These are phyloP conservation scores for Spathaspora passalidarum DNA, from an alignment of 805 yeast species.

Conservation along the genomic window DNA sequence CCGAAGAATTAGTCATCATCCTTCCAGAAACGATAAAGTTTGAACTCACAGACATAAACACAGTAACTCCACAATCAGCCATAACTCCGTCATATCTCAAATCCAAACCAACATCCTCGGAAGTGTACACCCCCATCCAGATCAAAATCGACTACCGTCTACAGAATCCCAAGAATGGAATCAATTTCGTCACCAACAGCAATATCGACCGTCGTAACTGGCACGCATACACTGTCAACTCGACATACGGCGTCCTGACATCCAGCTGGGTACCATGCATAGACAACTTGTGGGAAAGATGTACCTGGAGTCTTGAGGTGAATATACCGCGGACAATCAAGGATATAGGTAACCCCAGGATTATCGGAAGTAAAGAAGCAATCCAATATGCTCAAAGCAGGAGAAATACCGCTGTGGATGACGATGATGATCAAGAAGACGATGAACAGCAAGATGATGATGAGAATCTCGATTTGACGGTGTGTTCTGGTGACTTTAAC, in stretches of 20 bases:
- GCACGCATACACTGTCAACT: constrained; percentile 85
- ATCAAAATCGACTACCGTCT: constrained; percentile 66
- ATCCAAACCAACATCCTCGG: constrained; percentile 31
- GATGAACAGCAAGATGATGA: constrained; percentile 45
- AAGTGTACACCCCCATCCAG: constrained; percentile 66
- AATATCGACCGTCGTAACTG: constrained; percentile 52
- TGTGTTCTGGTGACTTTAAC: constrained; percentile 68
- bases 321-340: constrained; percentile 76
- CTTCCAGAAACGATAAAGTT: constrained; percentile 68
- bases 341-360: constrained; percentile 55
- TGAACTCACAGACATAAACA: constrained; percentile 33
- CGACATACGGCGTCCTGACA: constrained; percentile 74
- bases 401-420: constrained; percentile 14
- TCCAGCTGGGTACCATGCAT: constrained; percentile 98
- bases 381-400: constrained; percentile 6
- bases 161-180: constrained; percentile 67
- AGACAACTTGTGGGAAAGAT: constrained; percentile 81
- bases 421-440: constrained; percentile 39
- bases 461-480: constrained; percentile 50
- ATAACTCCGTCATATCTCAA: constrained; percentile 36
- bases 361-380: constrained; percentile 35
- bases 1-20: constrained; percentile 62
- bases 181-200: constrained; percentile 66
- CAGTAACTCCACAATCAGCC: constrained; percentile 29
- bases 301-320: constrained; percentile 91